Conservation (phyloP, 129 eudicot genomes). For the Oenanthe sinensis region DNA sequence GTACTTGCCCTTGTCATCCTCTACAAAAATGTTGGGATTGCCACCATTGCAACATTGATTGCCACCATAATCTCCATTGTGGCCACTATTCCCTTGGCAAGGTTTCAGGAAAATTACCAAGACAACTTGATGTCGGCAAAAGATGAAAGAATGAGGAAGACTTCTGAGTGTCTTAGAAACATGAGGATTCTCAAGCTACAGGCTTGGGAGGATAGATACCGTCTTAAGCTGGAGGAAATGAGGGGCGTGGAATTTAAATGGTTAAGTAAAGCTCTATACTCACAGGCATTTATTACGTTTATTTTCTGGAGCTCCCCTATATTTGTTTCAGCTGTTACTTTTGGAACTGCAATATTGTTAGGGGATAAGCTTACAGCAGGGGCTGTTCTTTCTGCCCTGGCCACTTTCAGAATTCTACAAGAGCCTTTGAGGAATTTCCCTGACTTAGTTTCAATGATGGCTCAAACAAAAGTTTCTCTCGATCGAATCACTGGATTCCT, state of each 20-base stretch:
- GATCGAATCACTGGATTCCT: constrained; percentile 67
- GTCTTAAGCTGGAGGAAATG: constrained; percentile 57
- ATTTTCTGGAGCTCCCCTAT: constrained; percentile 95
- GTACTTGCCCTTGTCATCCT: constrained; percentile 76
- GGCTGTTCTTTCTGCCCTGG: constrained; percentile 80
- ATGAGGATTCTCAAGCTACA: constrained; percentile 87
- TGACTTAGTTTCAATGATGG: constrained; percentile 86
- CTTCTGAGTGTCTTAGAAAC: constrained; percentile 78
- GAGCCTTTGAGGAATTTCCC: constrained; percentile 93
- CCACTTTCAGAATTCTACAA: constrained; percentile 86
- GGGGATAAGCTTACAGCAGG: constrained; percentile 86
- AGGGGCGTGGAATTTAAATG: constrained; percentile 70
- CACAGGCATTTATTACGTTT: constrained; percentile 82
- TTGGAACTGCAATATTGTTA: constrained; percentile 61
- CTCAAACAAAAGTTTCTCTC: constrained; percentile 90
- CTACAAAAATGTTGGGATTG: constrained; percentile 76
- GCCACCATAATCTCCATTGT: constrained; percentile 78
- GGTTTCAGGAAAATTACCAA: constrained; percentile 75
- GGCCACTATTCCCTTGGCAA: constrained; percentile 73
- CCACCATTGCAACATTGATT: constrained; percentile 59
- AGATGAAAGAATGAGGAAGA: constrained; percentile 86
- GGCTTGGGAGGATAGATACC: constrained; percentile 88
- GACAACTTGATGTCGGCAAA: constrained; percentile 82
- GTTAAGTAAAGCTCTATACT: constrained; percentile 70
- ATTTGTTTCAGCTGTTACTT: constrained; percentile 81